Evolutionary conservation across 495 filamentous ascomycete species (phyloP).

Genomic region (Hypoxylon rickii): DNA sequence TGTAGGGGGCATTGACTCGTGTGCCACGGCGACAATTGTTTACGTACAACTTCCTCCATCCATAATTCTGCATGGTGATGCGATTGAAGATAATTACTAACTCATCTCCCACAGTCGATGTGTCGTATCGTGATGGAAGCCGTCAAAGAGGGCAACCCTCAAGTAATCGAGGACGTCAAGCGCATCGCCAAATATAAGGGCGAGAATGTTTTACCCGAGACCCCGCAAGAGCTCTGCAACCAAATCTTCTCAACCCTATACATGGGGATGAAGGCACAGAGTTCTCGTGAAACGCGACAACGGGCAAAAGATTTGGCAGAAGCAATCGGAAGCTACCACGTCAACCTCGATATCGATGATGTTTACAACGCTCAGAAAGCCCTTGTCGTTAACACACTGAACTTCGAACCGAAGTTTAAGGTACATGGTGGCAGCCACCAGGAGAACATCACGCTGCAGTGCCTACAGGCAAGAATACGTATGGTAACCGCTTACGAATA

Average conservation of each 20-base stretch:
- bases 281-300: conserved; percentile 69
- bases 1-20: conserved; percentile 75
- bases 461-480: conserved; percentile 76
- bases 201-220: conserved; percentile 57
- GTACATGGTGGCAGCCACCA: conserved; percentile 64
- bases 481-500: conserved; percentile 85
- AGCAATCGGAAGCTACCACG: conserved; percentile 74
- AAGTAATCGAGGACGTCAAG: conserved; percentile 73
- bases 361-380: conserved; percentile 50
- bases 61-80: no score
- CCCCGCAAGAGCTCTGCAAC: conserved; percentile 65
- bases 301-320: conserved; percentile 70
- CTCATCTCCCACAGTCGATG: conserved; percentile 73
- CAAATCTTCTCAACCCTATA: conserved; percentile 74
- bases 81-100: no score
- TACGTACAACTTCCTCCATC: no score
- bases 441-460: conserved; percentile 74
- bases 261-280: conserved; percentile 80
- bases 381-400: conserved; percentile 38
- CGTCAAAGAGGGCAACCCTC: conserved; percentile 57
- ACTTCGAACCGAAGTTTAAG: conserved; percentile 63
- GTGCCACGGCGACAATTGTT: conserved; percentile 50
- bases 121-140: conserved; percentile 72
- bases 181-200: conserved; percentile 62
- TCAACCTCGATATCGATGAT: conserved; percentile 76